Conservation (phyloP, 805 yeast species). For the Candida sithepensis region DNA sequence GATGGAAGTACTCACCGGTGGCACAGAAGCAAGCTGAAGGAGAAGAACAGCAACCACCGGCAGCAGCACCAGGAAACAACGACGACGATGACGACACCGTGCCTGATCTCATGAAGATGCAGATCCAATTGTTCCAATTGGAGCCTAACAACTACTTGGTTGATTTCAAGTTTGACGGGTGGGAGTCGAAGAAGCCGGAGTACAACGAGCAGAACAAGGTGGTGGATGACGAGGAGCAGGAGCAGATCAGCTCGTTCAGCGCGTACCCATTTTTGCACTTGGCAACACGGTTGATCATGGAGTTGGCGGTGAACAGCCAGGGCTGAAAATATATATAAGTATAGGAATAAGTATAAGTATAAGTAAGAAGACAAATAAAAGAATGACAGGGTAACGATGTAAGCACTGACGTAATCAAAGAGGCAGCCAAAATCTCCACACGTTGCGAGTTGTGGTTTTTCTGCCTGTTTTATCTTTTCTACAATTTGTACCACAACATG, state of each 20-base stretch:
- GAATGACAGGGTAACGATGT: too few relatives aligned
- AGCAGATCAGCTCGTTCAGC: constrained; percentile 83
- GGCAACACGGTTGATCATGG: constrained; percentile 92
- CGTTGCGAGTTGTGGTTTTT: neutral
- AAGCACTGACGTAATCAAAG: too few relatives aligned
- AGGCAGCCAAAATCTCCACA: neutral
- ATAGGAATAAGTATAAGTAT: too few relatives aligned
- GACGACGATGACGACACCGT: constrained; percentile 27
- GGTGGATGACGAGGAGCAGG: constrained; percentile 41
- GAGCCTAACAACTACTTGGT: constrained; percentile 95
- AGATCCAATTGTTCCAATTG: constrained; percentile 89
- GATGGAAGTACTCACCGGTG: constrained; percentile 73
- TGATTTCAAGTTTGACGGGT: constrained; percentile 96
- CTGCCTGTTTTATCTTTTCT: neutral
- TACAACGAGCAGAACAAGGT: constrained; percentile 31
- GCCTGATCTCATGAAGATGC: constrained; percentile 92
- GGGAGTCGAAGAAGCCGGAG: constrained; percentile 55
- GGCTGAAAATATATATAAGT: constrained; percentile 12
- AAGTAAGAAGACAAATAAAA: neutral
- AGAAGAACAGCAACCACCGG: constrained; percentile 10
- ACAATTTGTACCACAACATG: neutral
- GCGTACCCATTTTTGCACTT: constrained; percentile 94
- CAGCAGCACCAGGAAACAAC: too few relatives aligned
- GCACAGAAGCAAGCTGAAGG: constrained; percentile 24
- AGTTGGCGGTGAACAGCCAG: constrained; percentile 91